These are phyloP conservation scores for Aspergillus fijiensis DNA, from an alignment of 2,329 filamentous ascomycete genomes.

Conservation along the genomic window DNA sequence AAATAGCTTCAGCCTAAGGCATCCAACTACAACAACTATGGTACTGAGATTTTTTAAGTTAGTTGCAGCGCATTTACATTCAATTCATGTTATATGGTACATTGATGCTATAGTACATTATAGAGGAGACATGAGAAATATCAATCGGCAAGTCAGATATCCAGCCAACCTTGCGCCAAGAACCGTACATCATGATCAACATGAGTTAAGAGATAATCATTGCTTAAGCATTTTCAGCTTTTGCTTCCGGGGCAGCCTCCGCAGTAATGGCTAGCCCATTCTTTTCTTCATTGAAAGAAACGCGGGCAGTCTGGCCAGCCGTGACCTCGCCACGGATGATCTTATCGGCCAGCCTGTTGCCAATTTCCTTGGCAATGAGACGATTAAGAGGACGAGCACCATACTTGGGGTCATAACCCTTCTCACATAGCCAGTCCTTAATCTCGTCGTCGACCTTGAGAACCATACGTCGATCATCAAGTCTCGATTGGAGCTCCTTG, in stretches of 20 bases:
- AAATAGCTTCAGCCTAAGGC: not conserved
- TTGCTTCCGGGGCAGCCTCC: slow-evolving; percentile 15
- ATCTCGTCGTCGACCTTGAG: slow-evolving; percentile 70
- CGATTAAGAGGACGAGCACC: slow-evolving; percentile 89
- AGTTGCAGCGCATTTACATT: slow-evolving; percentile 4
- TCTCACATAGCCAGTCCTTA: slow-evolving; percentile 81
- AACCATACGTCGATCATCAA: slow-evolving; percentile 81
- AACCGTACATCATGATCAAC: not conserved
- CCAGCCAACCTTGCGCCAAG: not conserved
- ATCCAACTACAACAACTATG: not conserved
- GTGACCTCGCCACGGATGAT: slow-evolving; percentile 85
- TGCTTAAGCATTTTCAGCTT: slow-evolving; percentile 12
- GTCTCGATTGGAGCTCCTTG: slow-evolving; percentile 74
- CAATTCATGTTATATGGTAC: slow-evolving; percentile 11
- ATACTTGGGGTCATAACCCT: slow-evolving; percentile 87
- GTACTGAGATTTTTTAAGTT: not conserved
- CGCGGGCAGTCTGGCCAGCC: slow-evolving; percentile 69
- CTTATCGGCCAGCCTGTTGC: slow-evolving; percentile 83
- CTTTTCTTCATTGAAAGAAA: slow-evolving; percentile 65
- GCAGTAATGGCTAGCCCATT: slow-evolving; percentile 55
- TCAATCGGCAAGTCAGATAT: slow-evolving; percentile 7
- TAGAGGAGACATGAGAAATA: slow-evolving; percentile 2
- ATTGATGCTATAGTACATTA: slow-evolving; percentile 17
- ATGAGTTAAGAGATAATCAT: slow-evolving; percentile 1
- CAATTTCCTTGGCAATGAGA: slow-evolving; percentile 84